phyloP scores from a whole-genome alignment of 495 filamentous ascomycete genomes.

The Echria macrotheca region DNA sequence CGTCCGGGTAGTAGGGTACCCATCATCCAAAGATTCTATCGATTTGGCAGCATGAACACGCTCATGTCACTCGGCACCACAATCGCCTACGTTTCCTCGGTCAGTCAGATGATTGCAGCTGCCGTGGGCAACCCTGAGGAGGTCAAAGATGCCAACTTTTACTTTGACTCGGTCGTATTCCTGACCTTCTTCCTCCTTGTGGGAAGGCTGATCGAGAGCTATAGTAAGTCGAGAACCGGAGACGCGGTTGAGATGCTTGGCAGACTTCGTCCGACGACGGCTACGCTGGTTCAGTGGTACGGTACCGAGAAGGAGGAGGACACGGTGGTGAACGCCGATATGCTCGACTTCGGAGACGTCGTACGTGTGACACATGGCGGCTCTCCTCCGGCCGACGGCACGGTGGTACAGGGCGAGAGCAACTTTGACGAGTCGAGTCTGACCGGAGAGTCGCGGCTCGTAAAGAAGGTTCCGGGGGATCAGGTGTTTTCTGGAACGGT shows the following conservation, averaged over 20 bases:
- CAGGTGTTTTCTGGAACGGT: slow-evolving; percentile 80
- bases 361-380: slow-evolving; percentile 71
- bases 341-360: slow-evolving; percentile 77
- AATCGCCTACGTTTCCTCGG: slow-evolving; percentile 80
- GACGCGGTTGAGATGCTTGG: slow-evolving; percentile 78
- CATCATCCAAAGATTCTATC: slow-evolving; percentile 70
- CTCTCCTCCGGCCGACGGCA: slow-evolving; percentile 82
- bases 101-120: slow-evolving; percentile 71
- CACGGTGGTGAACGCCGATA: slow-evolving; percentile 55
- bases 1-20: slow-evolving; percentile 71
- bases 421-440: slow-evolving; percentile 86
- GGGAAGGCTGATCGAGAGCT: slow-evolving; percentile 75
- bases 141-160: slow-evolving; percentile 55
- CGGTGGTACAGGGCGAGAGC: slow-evolving; percentile 56
- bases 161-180: slow-evolving; percentile 94
- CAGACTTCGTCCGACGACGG: slow-evolving; percentile 74
- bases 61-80: slow-evolving; percentile 84
- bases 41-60: slow-evolving; percentile 96
- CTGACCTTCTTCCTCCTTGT: slow-evolving; percentile 86
- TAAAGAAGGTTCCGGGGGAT: slow-evolving; percentile 66
- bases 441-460: slow-evolving; percentile 78
- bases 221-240: slow-evolving; percentile 87
- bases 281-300: slow-evolving; percentile 56
- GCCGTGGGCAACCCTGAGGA: slow-evolving; percentile 37
- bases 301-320: slow-evolving; percentile 27